These are phyloP conservation scores for Antrodiella citrinella DNA, from an alignment of 768 basidiomycete species.

Conservation along the genomic window DNA sequence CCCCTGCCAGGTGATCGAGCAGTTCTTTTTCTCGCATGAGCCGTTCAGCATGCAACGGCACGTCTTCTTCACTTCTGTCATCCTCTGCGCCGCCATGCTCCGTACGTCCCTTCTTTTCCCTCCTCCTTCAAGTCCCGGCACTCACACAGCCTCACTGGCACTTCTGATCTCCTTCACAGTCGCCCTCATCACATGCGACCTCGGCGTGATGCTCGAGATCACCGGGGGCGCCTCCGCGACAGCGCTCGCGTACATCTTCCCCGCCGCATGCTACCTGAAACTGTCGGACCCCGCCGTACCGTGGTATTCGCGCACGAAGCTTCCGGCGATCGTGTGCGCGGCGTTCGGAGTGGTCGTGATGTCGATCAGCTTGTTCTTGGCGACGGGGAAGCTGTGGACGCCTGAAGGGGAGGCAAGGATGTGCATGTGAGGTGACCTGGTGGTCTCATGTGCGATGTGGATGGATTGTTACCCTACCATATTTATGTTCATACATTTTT, in stretches of 20 bases:
- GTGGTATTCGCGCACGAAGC: slow-evolving; percentile 63
- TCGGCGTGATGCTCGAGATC: slow-evolving; percentile 97
- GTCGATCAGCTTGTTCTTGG: slow-evolving; percentile 68
- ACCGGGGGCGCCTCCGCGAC: slow-evolving; percentile 96
- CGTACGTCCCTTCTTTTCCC: slow-evolving; percentile 39
- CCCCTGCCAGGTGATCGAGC: slow-evolving; percentile 97
- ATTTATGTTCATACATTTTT: background rate
- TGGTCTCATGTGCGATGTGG: background rate
- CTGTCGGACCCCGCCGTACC: slow-evolving; percentile 47
- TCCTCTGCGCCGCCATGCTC: slow-evolving; percentile 75
- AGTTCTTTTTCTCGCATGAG: slow-evolving; percentile 91
- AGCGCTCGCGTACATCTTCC: slow-evolving; percentile 88
- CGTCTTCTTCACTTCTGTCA: slow-evolving; percentile 81
- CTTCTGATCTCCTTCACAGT: slow-evolving; percentile 57
- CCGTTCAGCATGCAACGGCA: slow-evolving; percentile 77
- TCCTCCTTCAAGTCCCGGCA: background rate
- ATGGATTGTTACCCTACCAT: background rate
- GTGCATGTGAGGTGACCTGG: slow-evolving; percentile 58
- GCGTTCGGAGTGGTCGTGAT: slow-evolving; percentile 72
- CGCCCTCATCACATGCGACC: slow-evolving; percentile 87
- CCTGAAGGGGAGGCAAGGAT: slow-evolving; percentile 63
- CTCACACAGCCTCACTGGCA: background rate
- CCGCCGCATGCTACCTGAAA: slow-evolving; percentile 80
- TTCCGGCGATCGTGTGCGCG: slow-evolving; percentile 69
- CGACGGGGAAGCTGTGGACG: slow-evolving; percentile 73